Conservation (phyloP, 164 flowering plant genomes). For the Chloranthus sessilifolius region DNA sequence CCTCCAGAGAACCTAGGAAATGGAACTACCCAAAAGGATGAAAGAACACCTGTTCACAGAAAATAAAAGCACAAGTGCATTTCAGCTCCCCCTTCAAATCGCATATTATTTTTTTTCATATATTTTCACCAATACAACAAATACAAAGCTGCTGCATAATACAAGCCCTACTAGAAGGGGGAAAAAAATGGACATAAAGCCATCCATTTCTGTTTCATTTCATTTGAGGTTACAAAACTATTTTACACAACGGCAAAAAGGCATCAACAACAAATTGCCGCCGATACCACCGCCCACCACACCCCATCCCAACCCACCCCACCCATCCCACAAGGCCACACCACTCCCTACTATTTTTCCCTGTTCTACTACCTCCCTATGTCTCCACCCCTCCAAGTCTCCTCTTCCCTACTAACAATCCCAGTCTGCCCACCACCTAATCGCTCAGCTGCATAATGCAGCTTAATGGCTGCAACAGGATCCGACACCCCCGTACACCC, state of each 20-base stretch:
- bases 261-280: conserved; percentile 8
- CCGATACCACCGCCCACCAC: not conserved
- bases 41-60: too few relatives aligned
- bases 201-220: conserved; percentile 24
- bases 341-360: not conserved
- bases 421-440: conserved; percentile 27
- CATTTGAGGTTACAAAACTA: conserved; percentile 43
- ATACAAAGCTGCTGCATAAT: conserved; percentile 33
- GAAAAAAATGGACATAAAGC: conserved; percentile 1
- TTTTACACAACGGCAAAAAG: conserved; percentile 45
- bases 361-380: conserved; percentile 49
- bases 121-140: conserved; percentile 40
- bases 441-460: conserved; percentile 57
- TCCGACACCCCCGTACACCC: conserved; percentile 59
- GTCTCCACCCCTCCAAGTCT: conserved; percentile 57
- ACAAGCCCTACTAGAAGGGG: conserved; percentile 33
- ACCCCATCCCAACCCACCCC: conserved; percentile 2
- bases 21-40: too few relatives aligned
- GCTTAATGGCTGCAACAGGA: conserved; percentile 73
- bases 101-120: conserved; percentile 23
- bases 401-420: conserved; percentile 38
- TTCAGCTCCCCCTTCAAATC: not conserved
- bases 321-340: not conserved
- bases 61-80: too few relatives aligned
- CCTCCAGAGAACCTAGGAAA: too few relatives aligned